Percentiles rank a stretch among this genome's conserved stretches.
Evolutionary conservation across 371 early-diverging fungal genomes (phyloP).

Genomic region (Saksenaea oblongispora): DNA sequence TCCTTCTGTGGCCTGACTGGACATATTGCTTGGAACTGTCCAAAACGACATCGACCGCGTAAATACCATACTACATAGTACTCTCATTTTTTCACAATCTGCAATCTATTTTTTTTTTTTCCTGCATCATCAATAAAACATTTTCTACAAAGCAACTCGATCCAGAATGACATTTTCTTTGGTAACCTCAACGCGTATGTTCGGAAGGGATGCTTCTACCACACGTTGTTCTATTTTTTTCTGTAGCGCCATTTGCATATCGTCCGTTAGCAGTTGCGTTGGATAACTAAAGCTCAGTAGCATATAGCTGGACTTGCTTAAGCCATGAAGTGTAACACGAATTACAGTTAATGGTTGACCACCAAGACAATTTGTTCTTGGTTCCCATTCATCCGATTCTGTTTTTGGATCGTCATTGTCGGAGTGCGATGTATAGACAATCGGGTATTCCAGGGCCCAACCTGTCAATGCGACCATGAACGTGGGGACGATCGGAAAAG

Average conservation of each 20-base stretch:
- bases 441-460: constrained; percentile 50
- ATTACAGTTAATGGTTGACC: constrained; percentile 21
- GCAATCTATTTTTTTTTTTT: neutral
- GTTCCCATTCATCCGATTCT: constrained; percentile 44
- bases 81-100: neutral
- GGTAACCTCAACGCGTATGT: neutral
- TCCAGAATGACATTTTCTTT: constrained; percentile 10
- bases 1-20: constrained; percentile 37
- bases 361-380: constrained; percentile 38
- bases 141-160: constrained; percentile 13
- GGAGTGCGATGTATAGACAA: constrained; percentile 37
- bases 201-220: neutral
- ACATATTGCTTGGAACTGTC: constrained; percentile 50
- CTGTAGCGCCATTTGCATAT: neutral
- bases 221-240: neutral
- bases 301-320: neutral
- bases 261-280: neutral
- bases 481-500: constrained; percentile 25
- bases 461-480: constrained; percentile 51
- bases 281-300: constrained; percentile 42
- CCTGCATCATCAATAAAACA: neutral
- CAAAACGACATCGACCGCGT: constrained; percentile 45
- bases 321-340: constrained; percentile 19
- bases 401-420: constrained; percentile 17
- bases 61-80: constrained; percentile 5